A percentile compares a stretch with the other conserved stretches of the same genome.
phyloP scores from a whole-genome alignment of 2,329 filamentous ascomycete genomes.

The Aspergillus sp. region DNA sequence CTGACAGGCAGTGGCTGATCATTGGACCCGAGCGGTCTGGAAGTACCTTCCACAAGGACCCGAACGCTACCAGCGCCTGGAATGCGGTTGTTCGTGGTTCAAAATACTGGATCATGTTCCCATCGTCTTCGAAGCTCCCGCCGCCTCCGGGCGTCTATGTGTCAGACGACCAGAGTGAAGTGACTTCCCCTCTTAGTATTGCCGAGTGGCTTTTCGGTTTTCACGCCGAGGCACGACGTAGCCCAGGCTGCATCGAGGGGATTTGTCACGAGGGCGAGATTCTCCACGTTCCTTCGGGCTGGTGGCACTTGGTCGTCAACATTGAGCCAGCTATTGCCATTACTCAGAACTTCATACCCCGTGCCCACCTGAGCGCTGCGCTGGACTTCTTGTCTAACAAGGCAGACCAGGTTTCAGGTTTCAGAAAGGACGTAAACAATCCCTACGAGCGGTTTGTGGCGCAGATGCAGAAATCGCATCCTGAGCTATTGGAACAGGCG shows the following conservation, averaged over 20 bases:
- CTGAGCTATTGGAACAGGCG: constrained; percentile 67
- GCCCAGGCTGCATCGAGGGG: constrained; percentile 78
- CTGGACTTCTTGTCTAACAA: constrained; percentile 80
- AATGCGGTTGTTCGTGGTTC: constrained; percentile 86
- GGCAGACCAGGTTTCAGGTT: constrained; percentile 83
- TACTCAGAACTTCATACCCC: constrained; percentile 92
- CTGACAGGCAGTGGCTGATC: constrained; percentile 90
- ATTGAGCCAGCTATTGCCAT: constrained; percentile 80
- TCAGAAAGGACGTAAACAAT: constrained; percentile 69
- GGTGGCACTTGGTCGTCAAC: constrained; percentile 97
- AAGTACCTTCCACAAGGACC: constrained; percentile 90
- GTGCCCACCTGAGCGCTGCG: constrained; percentile 70
- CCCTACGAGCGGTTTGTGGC: constrained; percentile 75
- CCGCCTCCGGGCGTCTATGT: constrained; percentile 88
- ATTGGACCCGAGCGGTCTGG: constrained; percentile 83
- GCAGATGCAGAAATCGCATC: constrained; percentile 63
- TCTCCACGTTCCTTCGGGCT: constrained; percentile 87
- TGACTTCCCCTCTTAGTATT: constrained; percentile 90
- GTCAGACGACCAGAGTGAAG: constrained; percentile 84
- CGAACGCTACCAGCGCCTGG: constrained; percentile 75
- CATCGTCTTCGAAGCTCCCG: constrained; percentile 62
- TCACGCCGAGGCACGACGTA: constrained; percentile 75
- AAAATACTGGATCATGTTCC: constrained; percentile 99
- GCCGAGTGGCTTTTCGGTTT: constrained; percentile 95
- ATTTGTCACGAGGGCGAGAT: constrained; percentile 84